Evolutionary conservation across 1,284 basidiomycete species (phyloP).

Genomic region (Hemileia vastatrix): DNA sequence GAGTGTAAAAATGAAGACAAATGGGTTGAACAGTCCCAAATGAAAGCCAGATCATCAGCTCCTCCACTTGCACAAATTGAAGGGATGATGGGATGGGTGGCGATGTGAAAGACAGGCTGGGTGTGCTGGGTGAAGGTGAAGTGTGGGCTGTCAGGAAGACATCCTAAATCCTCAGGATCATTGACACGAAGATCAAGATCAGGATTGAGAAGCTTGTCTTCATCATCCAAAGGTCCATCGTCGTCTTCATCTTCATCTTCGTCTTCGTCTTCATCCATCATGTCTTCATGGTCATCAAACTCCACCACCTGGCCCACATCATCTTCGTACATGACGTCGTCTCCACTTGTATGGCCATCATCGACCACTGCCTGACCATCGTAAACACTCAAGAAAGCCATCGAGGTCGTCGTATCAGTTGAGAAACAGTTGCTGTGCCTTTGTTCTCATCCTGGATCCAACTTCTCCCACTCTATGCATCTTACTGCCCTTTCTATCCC

Average conservation of each 20-base stretch:
- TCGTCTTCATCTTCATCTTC: conserved; percentile 34
- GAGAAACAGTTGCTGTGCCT: too few relatives aligned
- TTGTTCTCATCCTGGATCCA: too few relatives aligned
- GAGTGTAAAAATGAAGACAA: too few relatives aligned
- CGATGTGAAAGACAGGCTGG: conserved; percentile 66
- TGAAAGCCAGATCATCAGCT: conserved; percentile 87
- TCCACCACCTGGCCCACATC: conserved; percentile 26
- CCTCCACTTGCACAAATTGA: conserved; percentile 82
- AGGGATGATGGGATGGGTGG: conserved; percentile 63
- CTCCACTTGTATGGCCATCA: too few relatives aligned
- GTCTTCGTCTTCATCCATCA: conserved; percentile 26
- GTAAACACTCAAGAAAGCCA: too few relatives aligned
- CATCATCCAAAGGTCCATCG: conserved; percentile 29
- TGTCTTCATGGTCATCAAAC: conserved; percentile 20
- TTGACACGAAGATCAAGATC: not conserved
- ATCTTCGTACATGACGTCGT: conserved; percentile 6
- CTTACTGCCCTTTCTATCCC: too few relatives aligned
- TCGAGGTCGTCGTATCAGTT: too few relatives aligned
- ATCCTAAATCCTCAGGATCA: not conserved
- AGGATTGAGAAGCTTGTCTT: not conserved
- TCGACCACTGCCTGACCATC: too few relatives aligned
- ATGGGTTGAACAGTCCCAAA: conserved; percentile 72
- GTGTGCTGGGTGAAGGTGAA: conserved; percentile 45
- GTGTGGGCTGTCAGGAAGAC: conserved; percentile 40
- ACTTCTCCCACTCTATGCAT: too few relatives aligned